Evolutionary conservation across 129 eudicot genomes (phyloP).

Genomic region (Sambucus nigra): DNA sequence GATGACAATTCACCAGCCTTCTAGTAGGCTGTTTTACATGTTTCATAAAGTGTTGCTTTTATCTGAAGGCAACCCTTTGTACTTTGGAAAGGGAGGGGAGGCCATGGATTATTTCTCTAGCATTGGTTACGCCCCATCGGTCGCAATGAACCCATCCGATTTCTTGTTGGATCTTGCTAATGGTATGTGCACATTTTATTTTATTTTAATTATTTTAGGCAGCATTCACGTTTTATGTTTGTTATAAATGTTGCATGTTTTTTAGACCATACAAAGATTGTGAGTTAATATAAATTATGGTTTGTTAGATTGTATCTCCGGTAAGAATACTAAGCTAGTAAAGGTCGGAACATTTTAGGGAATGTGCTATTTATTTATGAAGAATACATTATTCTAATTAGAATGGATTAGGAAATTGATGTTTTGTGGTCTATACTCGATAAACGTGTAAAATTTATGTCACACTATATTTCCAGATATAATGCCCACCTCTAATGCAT

Average conservation of each 20-base stretch:
- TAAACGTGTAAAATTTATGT: no score
- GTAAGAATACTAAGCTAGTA: no score
- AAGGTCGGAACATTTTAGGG: no score
- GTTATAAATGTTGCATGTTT: no score
- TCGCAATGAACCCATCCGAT: conserved; percentile 92
- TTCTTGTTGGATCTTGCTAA: conserved; percentile 75
- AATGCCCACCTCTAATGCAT: no score
- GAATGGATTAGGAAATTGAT: no score
- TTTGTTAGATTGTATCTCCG: no score
- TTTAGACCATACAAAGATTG: neutral
- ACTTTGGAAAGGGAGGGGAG: conserved; percentile 56
- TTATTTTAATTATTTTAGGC: neutral
- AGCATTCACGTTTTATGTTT: neutral
- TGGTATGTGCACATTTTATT: conserved; percentile 28
- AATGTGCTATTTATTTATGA: no score
- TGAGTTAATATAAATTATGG: no score
- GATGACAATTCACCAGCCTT: conserved; percentile 91
- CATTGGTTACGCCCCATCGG: conserved; percentile 52
- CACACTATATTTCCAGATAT: no score
- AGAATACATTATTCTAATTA: no score
- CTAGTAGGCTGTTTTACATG: conserved; percentile 79
- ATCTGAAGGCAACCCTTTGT: conserved; percentile 74
- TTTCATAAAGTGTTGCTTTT: conserved; percentile 72
- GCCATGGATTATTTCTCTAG: conserved; percentile 52
- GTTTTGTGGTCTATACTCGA: no score